These are phyloP conservation scores for Tillandsia fasciculata DNA, from an alignment of 176 grass and related monocot genomes.

Conservation along the genomic window DNA sequence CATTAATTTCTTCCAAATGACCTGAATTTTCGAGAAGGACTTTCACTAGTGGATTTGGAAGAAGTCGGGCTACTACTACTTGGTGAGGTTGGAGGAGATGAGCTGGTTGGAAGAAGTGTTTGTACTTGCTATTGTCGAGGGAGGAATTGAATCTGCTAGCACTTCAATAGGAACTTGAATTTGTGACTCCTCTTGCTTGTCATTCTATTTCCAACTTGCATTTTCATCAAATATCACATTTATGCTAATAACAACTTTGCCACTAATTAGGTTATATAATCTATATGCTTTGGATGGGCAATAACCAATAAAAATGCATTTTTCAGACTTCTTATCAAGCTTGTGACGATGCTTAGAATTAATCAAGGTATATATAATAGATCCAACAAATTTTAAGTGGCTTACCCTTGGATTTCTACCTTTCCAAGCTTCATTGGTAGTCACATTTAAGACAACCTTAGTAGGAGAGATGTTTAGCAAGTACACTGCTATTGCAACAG, in stretches of 20 bases:
- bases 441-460: neutral
- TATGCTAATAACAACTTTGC: neutral
- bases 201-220: neutral
- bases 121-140: neutral
- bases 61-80: neutral
- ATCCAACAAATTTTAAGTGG: neutral
- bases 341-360: neutral
- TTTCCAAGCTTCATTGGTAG: neutral
- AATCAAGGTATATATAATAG: neutral
- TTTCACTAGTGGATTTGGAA: neutral
- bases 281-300: neutral
- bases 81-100: neutral
- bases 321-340: neutral
- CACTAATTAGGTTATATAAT: neutral
- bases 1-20: neutral
- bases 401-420: neutral
- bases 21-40: neutral
- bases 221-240: neutral
- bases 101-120: no score
- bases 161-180: neutral
- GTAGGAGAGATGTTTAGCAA: neutral
- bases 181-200: neutral
- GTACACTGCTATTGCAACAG: neutral
- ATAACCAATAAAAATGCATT: constrained; percentile 4
- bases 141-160: neutral